Conservation (phyloP, 1,284 basidiomycete species). For the Ganoderma leucocontextum region DNA sequence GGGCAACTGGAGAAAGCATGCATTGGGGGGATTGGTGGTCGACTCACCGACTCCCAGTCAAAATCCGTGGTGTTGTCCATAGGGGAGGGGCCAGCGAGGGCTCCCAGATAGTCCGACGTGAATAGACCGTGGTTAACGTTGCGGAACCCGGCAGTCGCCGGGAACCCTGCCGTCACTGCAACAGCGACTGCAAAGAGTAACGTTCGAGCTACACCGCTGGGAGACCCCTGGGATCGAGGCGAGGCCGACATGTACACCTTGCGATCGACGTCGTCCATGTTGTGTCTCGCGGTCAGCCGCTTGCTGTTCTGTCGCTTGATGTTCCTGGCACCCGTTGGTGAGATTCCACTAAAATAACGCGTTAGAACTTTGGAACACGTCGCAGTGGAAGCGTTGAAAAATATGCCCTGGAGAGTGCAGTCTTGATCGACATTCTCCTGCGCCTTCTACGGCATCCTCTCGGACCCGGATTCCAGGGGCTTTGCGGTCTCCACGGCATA, state of each 20-base stretch:
- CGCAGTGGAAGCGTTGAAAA: not conserved
- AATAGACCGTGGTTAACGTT: not conserved
- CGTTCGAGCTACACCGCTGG: not conserved
- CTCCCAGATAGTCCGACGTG: not conserved
- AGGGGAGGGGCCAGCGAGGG: not conserved
- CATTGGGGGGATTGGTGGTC: not conserved
- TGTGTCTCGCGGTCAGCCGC: not conserved
- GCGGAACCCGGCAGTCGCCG: not conserved
- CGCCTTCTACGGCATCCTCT: too few relatives aligned
- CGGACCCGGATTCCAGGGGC: too few relatives aligned
- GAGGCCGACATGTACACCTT: not conserved
- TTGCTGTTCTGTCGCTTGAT: not conserved
- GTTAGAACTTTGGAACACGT: not conserved
- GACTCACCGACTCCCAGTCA: not conserved
- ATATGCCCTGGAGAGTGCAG: not conserved
- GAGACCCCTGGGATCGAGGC: not conserved
- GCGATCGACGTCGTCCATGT: not conserved
- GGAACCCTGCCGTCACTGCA: not conserved
- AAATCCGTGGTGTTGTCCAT: not conserved
- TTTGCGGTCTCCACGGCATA: too few relatives aligned
- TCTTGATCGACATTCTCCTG: not conserved
- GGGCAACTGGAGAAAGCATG: not conserved
- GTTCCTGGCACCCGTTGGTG: not conserved
- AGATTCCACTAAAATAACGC: not conserved
- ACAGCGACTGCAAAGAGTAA: not conserved